phyloP scores from a whole-genome alignment of 2,329 filamentous ascomycete species.

The Arthrobotrys pseudoclavata region DNA sequence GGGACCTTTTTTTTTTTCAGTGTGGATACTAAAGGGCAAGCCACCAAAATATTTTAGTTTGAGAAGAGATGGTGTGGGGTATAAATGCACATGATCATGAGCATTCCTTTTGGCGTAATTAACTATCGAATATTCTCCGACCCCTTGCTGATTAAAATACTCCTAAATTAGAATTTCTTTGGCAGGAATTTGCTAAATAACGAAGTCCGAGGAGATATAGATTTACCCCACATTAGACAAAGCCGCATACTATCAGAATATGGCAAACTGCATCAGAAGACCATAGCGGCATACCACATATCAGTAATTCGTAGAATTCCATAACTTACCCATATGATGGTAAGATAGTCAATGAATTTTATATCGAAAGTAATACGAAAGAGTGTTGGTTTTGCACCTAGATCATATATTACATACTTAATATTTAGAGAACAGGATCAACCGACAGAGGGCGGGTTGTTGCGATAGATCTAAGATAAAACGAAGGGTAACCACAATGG shows the following conservation, averaged over 20 bases:
- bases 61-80: constrained; percentile 1
- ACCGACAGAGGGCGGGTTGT: no score
- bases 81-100: constrained; percentile 21
- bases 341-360: background rate
- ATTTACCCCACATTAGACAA: constrained; percentile 5
- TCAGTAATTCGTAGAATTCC: constrained; percentile 13
- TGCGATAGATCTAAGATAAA: no score
- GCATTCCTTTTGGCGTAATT: constrained; percentile 8
- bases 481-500: no score
- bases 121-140: constrained; percentile 23
- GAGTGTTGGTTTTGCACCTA: background rate
- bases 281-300: background rate
- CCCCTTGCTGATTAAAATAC: constrained; percentile 16
- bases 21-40: constrained; percentile 16
- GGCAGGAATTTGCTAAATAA: constrained; percentile 2
- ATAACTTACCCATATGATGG: background rate
- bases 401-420: background rate
- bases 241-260: constrained; percentile 10
- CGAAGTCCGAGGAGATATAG: constrained; percentile 1
- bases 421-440: no score
- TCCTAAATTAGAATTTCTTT: constrained; percentile 9
- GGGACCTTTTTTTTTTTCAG: background rate
- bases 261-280: constrained; percentile 7
- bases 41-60: constrained; percentile 18
- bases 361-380: background rate